A percentile compares a stretch with the other conserved stretches of the same genome.
phyloP scores from a whole-genome alignment of 2,329 filamentous ascomycete species.

The Rhinocladiella mackenziei region DNA sequence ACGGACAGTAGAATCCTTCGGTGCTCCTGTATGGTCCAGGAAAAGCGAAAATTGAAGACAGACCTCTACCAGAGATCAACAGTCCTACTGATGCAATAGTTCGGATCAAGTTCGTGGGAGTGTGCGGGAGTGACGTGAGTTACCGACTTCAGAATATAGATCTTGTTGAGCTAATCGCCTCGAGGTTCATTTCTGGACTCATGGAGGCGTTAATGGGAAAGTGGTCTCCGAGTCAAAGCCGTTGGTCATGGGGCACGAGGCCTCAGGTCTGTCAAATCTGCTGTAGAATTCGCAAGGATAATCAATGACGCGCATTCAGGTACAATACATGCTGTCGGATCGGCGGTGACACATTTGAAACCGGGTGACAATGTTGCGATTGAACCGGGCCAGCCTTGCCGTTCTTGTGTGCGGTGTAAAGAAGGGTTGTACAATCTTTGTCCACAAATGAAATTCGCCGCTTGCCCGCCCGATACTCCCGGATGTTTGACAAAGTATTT shows the following conservation, averaged over 20 bases:
- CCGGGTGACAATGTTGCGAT: constrained; percentile 37
- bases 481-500: constrained; percentile 41
- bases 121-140: constrained; percentile 42
- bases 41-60: constrained; percentile 39
- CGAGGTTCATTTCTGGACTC: constrained; percentile 41
- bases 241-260: constrained; percentile 37
- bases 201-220: constrained; percentile 35
- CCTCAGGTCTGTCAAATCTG: too few species aligned
- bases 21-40: constrained; percentile 41
- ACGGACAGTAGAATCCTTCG: constrained; percentile 37
- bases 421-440: constrained; percentile 43
- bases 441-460: constrained; percentile 40
- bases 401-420: constrained; percentile 36
- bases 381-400: constrained; percentile 38
- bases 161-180: constrained; percentile 4
- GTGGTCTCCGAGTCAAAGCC: constrained; percentile 31
- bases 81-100: constrained; percentile 41
- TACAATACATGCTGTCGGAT: constrained; percentile 31
- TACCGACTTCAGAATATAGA: too few species aligned
- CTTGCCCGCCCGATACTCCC: constrained; percentile 37
- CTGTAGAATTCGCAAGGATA: too few species aligned
- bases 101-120: constrained; percentile 43
- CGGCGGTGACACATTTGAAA: constrained; percentile 27
- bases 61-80: constrained; percentile 36
- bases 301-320: too few species aligned